Base-by-base conservation (phyloP, 257 asterid genomes). In the Nyctanthes arbortristis region DNA sequence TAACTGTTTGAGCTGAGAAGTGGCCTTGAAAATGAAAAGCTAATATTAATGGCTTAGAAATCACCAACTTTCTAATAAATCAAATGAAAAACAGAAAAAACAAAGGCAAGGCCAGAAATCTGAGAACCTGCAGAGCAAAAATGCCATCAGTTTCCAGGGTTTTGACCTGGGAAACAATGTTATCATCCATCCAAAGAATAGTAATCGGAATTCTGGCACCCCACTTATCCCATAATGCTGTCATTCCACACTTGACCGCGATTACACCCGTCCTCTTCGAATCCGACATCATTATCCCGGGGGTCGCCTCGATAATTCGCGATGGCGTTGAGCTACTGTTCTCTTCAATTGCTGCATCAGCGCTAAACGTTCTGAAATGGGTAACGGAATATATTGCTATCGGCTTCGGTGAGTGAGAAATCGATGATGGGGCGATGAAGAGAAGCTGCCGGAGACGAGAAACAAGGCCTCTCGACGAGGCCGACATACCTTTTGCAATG, bases 201-300 rank as follows among this genome's bases (percentile, higher is more conserved):
- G 94, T 70, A 16, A 93, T 89, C 4, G 99, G 99, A 66, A 93
- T 52, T 65, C 97, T 78, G 7, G 84, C 92, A 10, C 99, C 99
- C 99, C 97, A 93, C 77, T 91, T 93, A 77, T 93, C 97, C 99
- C 99, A 93, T 35, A 93, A 57, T 25, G 96, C 99, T 45, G 94
- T 93, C 99, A 93, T 93, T 60, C 99, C 97, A 64, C 99, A 93
- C 70, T 93, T 93, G 34, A 93, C 68, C 58, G 97, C 99, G 65
- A 93, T 86, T 18, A 89, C 80, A 28, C 99, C 99, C 2, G 96
- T 85, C 56, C 99, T 76, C 69, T 81, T 93, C 10, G 97, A 93
- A 22, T 68, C 67, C 7, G 66, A 82, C 37, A 76, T 82, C 96
- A 93, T 90, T 30, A 78, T 80, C 14, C 88, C 73, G 9, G 96